Percentiles rank a stretch among this genome's conserved stretches.
Evolutionary conservation across 2,329 filamentous ascomycete species (phyloP).

Genomic region (Cercospora brassicicola): DNA sequence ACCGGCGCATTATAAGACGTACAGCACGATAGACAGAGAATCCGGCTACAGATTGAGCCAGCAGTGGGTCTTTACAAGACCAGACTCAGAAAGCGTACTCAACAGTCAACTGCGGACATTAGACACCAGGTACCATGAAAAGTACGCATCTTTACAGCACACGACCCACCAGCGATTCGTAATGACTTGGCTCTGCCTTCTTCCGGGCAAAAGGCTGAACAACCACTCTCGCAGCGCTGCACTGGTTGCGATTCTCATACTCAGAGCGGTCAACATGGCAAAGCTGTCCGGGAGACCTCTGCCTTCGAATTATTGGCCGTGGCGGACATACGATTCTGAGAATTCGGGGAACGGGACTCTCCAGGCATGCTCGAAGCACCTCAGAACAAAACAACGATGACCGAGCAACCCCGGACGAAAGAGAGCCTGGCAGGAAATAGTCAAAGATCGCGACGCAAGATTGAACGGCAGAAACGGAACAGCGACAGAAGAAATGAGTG

Average conservation of each 20-base stretch:
- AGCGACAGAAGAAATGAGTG: neutral
- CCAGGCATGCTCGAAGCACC: neutral
- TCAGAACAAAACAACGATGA: too few relatives aligned
- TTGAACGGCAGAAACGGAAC: neutral
- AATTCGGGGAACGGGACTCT: neutral
- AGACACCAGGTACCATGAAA: too few relatives aligned
- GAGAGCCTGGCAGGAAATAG: neutral
- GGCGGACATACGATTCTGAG: neutral
- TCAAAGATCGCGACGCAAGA: neutral
- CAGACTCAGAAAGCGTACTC: neutral
- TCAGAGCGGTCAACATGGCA: neutral
- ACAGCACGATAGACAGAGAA: neutral
- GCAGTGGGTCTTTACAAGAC: neutral
- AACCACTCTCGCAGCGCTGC: neutral
- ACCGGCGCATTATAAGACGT: neutral
- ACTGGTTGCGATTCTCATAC: neutral
- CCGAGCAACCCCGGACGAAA: neutral
- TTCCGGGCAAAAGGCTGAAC: neutral
- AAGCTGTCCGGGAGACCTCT: neutral
- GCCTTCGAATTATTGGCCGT: neutral
- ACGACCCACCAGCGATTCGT: neutral
- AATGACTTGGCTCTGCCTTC: neutral
- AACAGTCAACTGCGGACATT: neutral
- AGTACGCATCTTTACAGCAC: too few relatives aligned
- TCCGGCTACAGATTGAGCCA: neutral